A percentile compares a stretch with the other conserved stretches of the same genome.
These are phyloP conservation scores for Backusella liffmaniae DNA, from an alignment of 192 early-diverging fungal species.

Conservation along the genomic window DNA sequence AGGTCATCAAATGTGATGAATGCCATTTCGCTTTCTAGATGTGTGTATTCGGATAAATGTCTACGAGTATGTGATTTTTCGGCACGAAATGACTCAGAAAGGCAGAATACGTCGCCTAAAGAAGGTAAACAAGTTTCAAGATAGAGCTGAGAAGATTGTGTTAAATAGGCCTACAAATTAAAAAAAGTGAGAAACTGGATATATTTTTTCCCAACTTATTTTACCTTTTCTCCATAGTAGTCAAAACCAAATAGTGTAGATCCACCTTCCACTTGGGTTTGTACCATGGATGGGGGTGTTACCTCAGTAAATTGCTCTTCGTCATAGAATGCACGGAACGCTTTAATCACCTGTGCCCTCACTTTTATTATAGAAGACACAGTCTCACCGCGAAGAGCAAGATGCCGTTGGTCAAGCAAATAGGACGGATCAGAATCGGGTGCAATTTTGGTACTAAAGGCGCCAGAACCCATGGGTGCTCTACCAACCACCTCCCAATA, in stretches of 20 bases:
- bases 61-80: constrained; percentile 97
- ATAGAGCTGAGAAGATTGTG: constrained; percentile 98
- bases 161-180: constrained; percentile 78
- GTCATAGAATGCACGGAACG: constrained; percentile 97
- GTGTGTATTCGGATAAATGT: constrained; percentile 95
- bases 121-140: constrained; percentile 94
- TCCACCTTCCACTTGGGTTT: constrained; percentile 99
- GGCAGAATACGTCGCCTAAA: constrained; percentile 93
- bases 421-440: constrained; percentile 85
- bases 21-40: constrained; percentile 94
- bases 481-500: constrained; percentile 92
- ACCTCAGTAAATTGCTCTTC: constrained; percentile 80
- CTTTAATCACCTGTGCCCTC: constrained; percentile 80
- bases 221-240: constrained; percentile 91
- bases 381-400: constrained; percentile 92
- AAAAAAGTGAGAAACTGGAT: background rate
- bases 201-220: background rate
- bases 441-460: constrained; percentile 87
- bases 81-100: constrained; percentile 96
- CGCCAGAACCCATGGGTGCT: constrained; percentile 92
- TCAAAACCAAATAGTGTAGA: constrained; percentile 91
- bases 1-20: constrained; percentile 94
- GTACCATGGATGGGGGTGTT: constrained; percentile 98
- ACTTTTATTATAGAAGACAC: constrained; percentile 86
- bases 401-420: constrained; percentile 88